Percentiles rank a stretch among this genome's conserved stretches.
Evolutionary conservation across 148 eudicot species (phyloP).

Genomic region (Camellia granthamiana): DNA sequence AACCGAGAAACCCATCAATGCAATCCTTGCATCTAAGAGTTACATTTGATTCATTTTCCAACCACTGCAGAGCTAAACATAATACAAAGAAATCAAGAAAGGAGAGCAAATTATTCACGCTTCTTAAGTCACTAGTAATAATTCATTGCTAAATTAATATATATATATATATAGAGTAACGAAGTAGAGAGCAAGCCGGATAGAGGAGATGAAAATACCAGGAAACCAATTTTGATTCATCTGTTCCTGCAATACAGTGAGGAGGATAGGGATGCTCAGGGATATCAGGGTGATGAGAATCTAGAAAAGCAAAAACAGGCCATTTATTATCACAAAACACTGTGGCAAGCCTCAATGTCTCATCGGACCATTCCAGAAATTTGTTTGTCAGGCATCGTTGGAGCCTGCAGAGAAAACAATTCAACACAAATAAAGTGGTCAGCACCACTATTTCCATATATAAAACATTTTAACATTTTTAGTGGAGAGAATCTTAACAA

Average conservation of each 20-base stretch:
- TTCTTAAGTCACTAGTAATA: neutral
- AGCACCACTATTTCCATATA: neutral
- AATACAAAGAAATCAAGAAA: slow-evolving; percentile 11
- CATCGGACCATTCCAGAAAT: slow-evolving; percentile 73
- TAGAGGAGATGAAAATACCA: slow-evolving; percentile 32
- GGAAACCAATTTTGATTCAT: slow-evolving; percentile 78
- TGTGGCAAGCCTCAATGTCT: slow-evolving; percentile 58
- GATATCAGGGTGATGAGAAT: slow-evolving; percentile 80
- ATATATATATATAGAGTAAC: neutral
- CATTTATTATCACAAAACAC: slow-evolving; percentile 60
- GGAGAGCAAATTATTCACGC: neutral
- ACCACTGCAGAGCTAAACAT: slow-evolving; percentile 68
- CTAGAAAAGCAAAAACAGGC: slow-evolving; percentile 81
- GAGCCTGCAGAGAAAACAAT: slow-evolving; percentile 50
- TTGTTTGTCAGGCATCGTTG: slow-evolving; percentile 55
- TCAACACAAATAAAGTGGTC: neutral
- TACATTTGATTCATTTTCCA: slow-evolving; percentile 80
- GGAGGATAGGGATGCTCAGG: slow-evolving; percentile 97
- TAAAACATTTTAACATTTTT: neutral
- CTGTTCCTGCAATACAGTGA: slow-evolving; percentile 81
- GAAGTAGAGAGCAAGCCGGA: neutral
- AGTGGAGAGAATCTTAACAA: neutral
- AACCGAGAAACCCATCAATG: slow-evolving; percentile 87
- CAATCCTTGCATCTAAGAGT: slow-evolving; percentile 82
- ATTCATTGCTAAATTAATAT: no score